Percentiles rank a stretch among this genome's conserved stretches.
phyloP scores from a whole-genome alignment of 2,329 filamentous ascomycete species.

The Diaporthe sp. region DNA sequence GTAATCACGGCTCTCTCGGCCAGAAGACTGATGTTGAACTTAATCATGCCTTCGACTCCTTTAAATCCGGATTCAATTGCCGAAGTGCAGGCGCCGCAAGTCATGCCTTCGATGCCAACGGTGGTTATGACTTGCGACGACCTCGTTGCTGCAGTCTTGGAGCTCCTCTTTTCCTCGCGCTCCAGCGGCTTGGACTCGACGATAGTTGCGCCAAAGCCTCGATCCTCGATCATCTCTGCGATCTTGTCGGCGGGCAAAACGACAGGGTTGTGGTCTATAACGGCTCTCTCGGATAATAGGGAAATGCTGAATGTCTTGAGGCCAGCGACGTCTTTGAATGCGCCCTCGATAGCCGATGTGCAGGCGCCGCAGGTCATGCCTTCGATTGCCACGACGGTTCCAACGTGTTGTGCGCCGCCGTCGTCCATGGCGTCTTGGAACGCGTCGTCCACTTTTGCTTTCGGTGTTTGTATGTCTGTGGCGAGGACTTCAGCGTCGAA shows the following conservation, averaged over 20 bases:
- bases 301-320: constrained; percentile 86
- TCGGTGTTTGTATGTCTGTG: constrained; percentile 77
- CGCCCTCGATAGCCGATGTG: constrained; percentile 86
- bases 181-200: constrained; percentile 75
- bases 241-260: constrained; percentile 68
- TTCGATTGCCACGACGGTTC: constrained; percentile 83
- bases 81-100: constrained; percentile 95
- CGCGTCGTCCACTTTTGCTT: constrained; percentile 53
- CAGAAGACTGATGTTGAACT: constrained; percentile 95
- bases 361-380: constrained; percentile 95
- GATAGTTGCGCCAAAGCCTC: constrained; percentile 86
- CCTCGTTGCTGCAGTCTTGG: constrained; percentile 48
- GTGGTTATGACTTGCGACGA: constrained; percentile 79
- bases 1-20: constrained; percentile 92
- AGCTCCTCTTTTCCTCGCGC: constrained; percentile 52
- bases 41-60: constrained; percentile 80
- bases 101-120: constrained; percentile 95
- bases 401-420: constrained; percentile 60
- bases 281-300: constrained; percentile 85
- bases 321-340: constrained; percentile 81
- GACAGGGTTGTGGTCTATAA: constrained; percentile 81
- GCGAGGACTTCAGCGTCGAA: constrained; percentile 94
- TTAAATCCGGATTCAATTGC: constrained; percentile 89
- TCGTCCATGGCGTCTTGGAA: constrained; percentile 52
- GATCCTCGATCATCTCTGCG: constrained; percentile 74